These are phyloP conservation scores for Paraphoma chrysanthemicola DNA, from an alignment of 2,329 filamentous ascomycete species.

Conservation along the genomic window DNA sequence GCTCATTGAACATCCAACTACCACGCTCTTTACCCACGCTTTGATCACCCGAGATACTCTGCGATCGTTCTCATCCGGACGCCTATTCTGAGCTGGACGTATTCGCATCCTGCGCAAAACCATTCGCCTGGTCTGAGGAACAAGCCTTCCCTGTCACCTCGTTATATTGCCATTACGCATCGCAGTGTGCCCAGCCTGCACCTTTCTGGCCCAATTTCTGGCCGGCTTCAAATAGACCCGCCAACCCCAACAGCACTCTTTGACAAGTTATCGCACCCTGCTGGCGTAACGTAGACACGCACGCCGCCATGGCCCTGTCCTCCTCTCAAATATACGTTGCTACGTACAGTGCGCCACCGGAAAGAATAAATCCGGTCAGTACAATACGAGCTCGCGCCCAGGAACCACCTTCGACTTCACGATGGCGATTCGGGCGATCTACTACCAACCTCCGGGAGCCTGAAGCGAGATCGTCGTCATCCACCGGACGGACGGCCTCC, in stretches of 20 bases:
- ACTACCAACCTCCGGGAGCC: conserved; percentile 38
- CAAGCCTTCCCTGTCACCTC: conserved; percentile 17
- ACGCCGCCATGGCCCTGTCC: conserved; percentile 17
- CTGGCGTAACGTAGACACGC: conserved; percentile 12
- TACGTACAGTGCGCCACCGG: conserved; percentile 33
- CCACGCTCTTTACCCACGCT: conserved; percentile 19
- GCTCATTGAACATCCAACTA: conserved; percentile 32
- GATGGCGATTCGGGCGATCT: conserved; percentile 47
- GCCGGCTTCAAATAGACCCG: conserved; percentile 8
- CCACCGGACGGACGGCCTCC: conserved; percentile 2
- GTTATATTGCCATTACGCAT: conserved; percentile 7
- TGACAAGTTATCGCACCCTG: conserved; percentile 2
- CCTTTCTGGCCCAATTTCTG: conserved; percentile 1
- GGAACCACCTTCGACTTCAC: conserved; percentile 32
- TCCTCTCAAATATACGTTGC: conserved; percentile 20
- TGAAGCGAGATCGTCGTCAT: conserved; percentile 13
- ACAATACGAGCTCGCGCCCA: conserved; percentile 31
- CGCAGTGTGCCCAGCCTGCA: conserved; percentile 12
- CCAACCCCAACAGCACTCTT: conserved; percentile 1
- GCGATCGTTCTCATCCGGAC: not conserved
- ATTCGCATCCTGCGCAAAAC: not conserved
- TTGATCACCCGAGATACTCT: conserved; percentile 18
- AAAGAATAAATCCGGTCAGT: conserved; percentile 21
- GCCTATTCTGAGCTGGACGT: not conserved
- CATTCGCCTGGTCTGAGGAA: conserved; percentile 5